Base-by-base conservation (phyloP, 441 rosid genomes). In the Dalechampia spathulata region DNA sequence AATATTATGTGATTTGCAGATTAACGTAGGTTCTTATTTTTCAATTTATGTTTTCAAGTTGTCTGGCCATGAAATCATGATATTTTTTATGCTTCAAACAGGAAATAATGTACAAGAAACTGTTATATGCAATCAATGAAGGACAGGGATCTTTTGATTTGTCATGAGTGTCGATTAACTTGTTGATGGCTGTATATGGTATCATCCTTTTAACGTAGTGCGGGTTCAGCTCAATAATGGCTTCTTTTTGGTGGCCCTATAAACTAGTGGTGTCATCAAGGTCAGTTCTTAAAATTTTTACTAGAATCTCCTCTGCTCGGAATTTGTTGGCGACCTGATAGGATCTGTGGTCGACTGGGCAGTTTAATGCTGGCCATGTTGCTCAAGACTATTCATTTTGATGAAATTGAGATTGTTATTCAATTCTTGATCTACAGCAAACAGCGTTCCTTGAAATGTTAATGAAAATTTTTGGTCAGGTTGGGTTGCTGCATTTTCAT, bases 141-240 rank as follows among this genome's bases (percentile, higher is more conserved):
- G 99, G 98, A 67, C 98, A 88, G 72, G 99, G 98, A 60, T 95
- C 98, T 34, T 95, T 91, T 43, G 99, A 95, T 74, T 68, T 95
- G 61, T 95, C 99, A 28, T 95, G 80, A 82, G 74, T 65, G 58
- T 15, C 57, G 64, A 57, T 73, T 66, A 70, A 66, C 69, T 34
- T 61, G 49, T 49, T 32, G 36, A 45, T 1, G 3, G 34, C 64
- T 59, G 59, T 83, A 81, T 78, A 78, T 77, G 61, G 63, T 58
- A 32, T 72, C 43, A 16, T 61, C 47, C 54, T 48, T 63, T 32
- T 72, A 39, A 72, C 66, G 67, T 57, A 52, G 61, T 70, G 49
- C 58, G 45, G 45, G 60, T 67, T 59, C 72, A 57, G 61, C 76
- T 60, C 67, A 73, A 66, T 68, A 77, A 64, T 68, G 76, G 46